These are phyloP conservation scores for Saturnispora quitensis DNA, from an alignment of 805 yeast genomes.

Conservation along the genomic window DNA sequence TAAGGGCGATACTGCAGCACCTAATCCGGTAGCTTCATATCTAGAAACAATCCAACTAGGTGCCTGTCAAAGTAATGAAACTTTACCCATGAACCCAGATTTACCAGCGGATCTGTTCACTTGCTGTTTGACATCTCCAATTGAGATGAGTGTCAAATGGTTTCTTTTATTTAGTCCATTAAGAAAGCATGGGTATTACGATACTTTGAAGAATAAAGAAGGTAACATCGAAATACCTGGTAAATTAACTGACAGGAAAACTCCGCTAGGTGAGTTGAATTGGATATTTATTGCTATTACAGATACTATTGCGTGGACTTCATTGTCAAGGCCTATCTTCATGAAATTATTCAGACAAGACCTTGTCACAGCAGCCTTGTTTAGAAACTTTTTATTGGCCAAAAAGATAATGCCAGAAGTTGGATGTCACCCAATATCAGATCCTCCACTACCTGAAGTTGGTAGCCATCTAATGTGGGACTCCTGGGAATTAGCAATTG, in stretches of 20 bases:
- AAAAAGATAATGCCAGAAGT: slow-evolving; percentile 88
- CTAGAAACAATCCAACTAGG: slow-evolving; percentile 89
- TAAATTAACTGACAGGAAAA: slow-evolving; percentile 80
- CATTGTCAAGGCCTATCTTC: slow-evolving; percentile 78
- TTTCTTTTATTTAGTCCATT: slow-evolving; percentile 78
- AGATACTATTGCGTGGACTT: slow-evolving; percentile 96
- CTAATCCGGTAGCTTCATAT: slow-evolving; percentile 59
- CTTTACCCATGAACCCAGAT: slow-evolving; percentile 86
- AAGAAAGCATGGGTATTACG: slow-evolving; percentile 40
- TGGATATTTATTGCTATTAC: slow-evolving; percentile 98
- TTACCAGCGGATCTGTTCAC: slow-evolving; percentile 94
- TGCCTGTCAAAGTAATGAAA: slow-evolving; percentile 80
- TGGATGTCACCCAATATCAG: slow-evolving; percentile 90
- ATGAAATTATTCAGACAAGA: slow-evolving; percentile 90
- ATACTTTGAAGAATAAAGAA: slow-evolving; percentile 37
- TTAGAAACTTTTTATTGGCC: slow-evolving; percentile 86
- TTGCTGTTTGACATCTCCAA: slow-evolving; percentile 91
- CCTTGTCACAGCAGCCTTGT: slow-evolving; percentile 90
- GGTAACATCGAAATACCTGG: slow-evolving; percentile 78
- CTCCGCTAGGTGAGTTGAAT: slow-evolving; percentile 90
- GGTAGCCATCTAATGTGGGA: slow-evolving; percentile 93
- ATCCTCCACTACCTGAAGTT: slow-evolving; percentile 84
- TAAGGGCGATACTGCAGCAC: slow-evolving; percentile 39
- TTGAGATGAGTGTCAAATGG: slow-evolving; percentile 88
- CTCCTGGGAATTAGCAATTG: slow-evolving; percentile 95